Evolutionary conservation across 805 yeast genomes (phyloP).

Genomic region (Candida anglica): DNA sequence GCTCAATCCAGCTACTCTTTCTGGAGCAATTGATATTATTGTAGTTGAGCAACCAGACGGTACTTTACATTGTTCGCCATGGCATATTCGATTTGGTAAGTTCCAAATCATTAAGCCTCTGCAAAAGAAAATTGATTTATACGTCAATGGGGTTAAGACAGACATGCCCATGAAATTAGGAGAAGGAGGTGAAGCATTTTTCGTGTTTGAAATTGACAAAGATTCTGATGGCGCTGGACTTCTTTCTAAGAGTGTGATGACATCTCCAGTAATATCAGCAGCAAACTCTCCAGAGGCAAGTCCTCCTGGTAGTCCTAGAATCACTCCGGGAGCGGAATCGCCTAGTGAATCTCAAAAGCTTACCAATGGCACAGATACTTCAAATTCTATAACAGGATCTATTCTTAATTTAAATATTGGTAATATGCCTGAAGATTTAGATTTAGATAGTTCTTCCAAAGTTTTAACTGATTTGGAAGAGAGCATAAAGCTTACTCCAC

Average conservation of each 20-base stretch:
- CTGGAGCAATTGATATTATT: conserved; percentile 96
- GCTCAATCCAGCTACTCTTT: conserved; percentile 90
- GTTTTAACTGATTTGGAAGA: conserved; percentile 3
- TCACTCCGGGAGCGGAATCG: conserved; percentile 5
- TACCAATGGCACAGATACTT: conserved; percentile 4
- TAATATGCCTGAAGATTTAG: conserved; percentile 26
- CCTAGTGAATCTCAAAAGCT: not conserved
- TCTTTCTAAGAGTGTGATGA: conserved; percentile 73
- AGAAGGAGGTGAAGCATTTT: conserved; percentile 97
- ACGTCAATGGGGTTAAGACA: conserved; percentile 77
- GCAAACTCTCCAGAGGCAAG: conserved; percentile 54
- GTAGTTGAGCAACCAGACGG: conserved; percentile 89
- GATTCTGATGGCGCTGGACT: conserved; percentile 37
- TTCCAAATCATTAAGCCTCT: conserved; percentile 90
- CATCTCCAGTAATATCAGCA: conserved; percentile 81
- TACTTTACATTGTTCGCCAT: conserved; percentile 84
- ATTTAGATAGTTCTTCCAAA: conserved; percentile 1
- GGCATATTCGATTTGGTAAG: conserved; percentile 95
- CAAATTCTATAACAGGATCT: conserved; percentile 3
- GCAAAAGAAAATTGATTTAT: conserved; percentile 87
- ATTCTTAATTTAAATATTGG: conserved; percentile 11
- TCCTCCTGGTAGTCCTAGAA: conserved; percentile 17
- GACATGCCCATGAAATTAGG: conserved; percentile 94
- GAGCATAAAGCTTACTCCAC: conserved; percentile 7
- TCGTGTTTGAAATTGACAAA: conserved; percentile 82